Evolutionary conservation across 345 rosid genomes (phyloP).

Genomic region (Bruguiera gymnorhiza): DNA sequence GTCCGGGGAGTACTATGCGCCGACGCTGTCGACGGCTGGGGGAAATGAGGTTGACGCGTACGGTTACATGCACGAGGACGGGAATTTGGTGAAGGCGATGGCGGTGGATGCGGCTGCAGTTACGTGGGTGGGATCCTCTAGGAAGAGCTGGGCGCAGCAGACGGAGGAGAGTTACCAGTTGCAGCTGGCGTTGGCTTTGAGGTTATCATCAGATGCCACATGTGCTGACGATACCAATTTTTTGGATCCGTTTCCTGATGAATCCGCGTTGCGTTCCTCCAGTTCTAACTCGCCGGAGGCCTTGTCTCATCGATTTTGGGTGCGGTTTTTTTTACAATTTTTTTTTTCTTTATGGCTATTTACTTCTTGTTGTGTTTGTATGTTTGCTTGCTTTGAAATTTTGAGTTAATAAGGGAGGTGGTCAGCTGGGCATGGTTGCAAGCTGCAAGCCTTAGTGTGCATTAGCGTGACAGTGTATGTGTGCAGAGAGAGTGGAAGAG

Average conservation of each 20-base stretch:
- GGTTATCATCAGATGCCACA: slow-evolving; percentile 89
- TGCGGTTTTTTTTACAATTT: slow-evolving; percentile 25
- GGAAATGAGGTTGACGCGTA: slow-evolving; percentile 65
- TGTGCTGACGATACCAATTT: slow-evolving; percentile 94
- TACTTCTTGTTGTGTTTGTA: neutral
- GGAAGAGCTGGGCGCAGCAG: slow-evolving; percentile 98
- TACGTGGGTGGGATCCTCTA: slow-evolving; percentile 48
- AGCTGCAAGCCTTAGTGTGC: too few relatives aligned
- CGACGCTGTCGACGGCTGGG: slow-evolving; percentile 54
- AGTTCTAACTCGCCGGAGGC: slow-evolving; percentile 60
- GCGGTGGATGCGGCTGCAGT: slow-evolving; percentile 28
- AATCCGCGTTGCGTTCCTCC: slow-evolving; percentile 49
- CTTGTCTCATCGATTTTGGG: slow-evolving; percentile 94
- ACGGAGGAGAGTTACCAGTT: slow-evolving; percentile 99
- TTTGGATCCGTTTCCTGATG: slow-evolving; percentile 85
- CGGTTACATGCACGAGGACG: slow-evolving; percentile 56
- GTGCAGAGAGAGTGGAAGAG: too few relatives aligned
- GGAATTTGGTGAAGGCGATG: slow-evolving; percentile 40
- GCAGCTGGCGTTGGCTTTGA: slow-evolving; percentile 91
- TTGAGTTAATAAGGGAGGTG: neutral
- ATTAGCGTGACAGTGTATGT: too few relatives aligned
- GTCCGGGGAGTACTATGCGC: slow-evolving; percentile 80
- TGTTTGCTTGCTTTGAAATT: neutral
- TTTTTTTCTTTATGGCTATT: slow-evolving; percentile 3
- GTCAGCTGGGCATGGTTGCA: too few relatives aligned